phyloP scores from a whole-genome alignment of 371 early-diverging fungal species.

The Syncephalis fuscata region DNA sequence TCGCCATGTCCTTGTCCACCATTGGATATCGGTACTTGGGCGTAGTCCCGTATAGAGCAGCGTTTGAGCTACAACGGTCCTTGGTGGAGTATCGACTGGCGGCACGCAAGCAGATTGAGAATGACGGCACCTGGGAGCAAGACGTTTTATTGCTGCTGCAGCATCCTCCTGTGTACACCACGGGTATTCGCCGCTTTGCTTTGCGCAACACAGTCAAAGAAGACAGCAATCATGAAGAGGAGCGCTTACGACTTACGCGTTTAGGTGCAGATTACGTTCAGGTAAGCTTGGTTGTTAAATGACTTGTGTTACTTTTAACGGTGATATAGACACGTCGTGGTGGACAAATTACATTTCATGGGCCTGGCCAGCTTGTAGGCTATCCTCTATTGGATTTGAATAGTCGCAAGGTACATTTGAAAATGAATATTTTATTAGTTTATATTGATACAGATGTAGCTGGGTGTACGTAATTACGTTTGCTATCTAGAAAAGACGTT shows the following conservation, averaged over 20 bases:
- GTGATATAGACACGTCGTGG: conserved; percentile 47
- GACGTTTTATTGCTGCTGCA: conserved; percentile 68
- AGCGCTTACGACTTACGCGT: conserved; percentile 27
- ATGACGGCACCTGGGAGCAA: neutral
- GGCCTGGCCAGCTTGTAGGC: conserved; percentile 91
- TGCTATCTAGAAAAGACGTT: conserved; percentile 54
- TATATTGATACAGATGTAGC: conserved; percentile 8
- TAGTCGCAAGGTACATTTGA: conserved; percentile 24
- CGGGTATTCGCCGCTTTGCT: conserved; percentile 61
- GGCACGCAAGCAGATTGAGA: neutral
- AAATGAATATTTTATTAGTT: neutral
- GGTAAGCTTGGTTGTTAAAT: conserved; percentile 11
- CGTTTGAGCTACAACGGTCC: neutral
- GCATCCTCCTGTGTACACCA: conserved; percentile 82
- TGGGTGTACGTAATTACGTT: conserved; percentile 67
- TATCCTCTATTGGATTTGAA: conserved; percentile 84
- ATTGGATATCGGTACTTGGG: neutral
- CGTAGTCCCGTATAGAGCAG: neutral
- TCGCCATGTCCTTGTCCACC: neutral
- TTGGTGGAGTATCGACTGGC: neutral
- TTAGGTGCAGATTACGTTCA: conserved; percentile 71
- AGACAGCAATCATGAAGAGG: conserved; percentile 24
- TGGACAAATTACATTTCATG: conserved; percentile 93
- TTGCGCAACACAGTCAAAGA: no score
- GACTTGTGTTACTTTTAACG: neutral